Base-by-base conservation (phyloP, 768 basidiomycete species). In the Lactarius vividus region DNA sequence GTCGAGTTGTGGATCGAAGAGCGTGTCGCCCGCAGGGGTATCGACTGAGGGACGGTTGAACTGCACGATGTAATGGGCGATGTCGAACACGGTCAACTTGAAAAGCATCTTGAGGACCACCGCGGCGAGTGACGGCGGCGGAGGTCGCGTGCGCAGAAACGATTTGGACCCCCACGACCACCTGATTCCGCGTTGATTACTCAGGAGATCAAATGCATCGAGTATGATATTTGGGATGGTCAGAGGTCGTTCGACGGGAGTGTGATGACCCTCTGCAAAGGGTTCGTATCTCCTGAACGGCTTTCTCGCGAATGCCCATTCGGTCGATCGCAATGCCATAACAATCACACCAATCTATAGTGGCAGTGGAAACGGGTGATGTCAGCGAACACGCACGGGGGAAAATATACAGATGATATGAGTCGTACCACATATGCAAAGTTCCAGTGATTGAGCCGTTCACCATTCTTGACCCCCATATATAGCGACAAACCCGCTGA, bases 101-200 rank as follows among this genome's bases (percentile, higher is more conserved):
- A 55, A 1, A 33, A 63, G 20, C 26, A 61, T 4, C 16, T 28
- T 39, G 33, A 46, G 18, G 28, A 49, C 9, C 29, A 44, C n/a
- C 1, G 40, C 16, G 16, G 52, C n/a, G 52, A 59, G 31, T 23
- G 62, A 59, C n/a, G 35, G 28, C 6, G 31, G 20, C 4, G 57
- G 42, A 6, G 31, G 18, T 16, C 28, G 29, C 23, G 31, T 15
- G 11, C 29, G 33, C 29, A 52, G 42, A 40, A 59, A 40, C 20
- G 66, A 26, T 33, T 64, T 56, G 35, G 42, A n/a, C 3, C 67
- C 54, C 69, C 69, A 70, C 3, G 63, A 62, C 69, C 69, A 70
- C 9, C 69, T 57, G 33, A 59, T 26, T 10, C 69, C 69, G 18
- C 67, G 67, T 8, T 62, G 58, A 23, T 65, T 70, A 42, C 26